Conservation (phyloP, 352 stramenopile species). For the Globisporangium camurandrum region DNA sequence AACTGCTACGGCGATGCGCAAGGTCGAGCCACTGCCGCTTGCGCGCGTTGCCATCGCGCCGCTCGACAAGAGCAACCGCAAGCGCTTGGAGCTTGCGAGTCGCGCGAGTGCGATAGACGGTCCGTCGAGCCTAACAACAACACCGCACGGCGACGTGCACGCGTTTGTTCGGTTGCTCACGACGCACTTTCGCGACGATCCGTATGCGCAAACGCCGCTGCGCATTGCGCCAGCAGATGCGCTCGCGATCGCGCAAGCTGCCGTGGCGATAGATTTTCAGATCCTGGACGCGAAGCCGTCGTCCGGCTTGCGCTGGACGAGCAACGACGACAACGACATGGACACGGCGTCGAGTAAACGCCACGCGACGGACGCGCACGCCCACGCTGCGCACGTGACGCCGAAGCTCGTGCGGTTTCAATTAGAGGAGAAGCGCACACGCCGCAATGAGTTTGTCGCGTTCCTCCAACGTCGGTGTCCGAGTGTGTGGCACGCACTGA, state of each 20-base stretch:
- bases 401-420: slow-evolving; percentile 84
- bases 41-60: slow-evolving; percentile 12
- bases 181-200: slow-evolving; percentile 50
- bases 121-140: too few relatives aligned
- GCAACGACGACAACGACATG: slow-evolving; percentile 24
- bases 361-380: not conserved
- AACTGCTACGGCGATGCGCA: slow-evolving; percentile 62
- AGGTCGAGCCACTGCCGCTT: slow-evolving; percentile 25
- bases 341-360: slow-evolving; percentile 5
- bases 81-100: slow-evolving; percentile 35
- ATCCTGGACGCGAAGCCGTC: slow-evolving; percentile 78
- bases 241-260: slow-evolving; percentile 42
- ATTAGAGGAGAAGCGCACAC: slow-evolving; percentile 67
- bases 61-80: slow-evolving; percentile 20
- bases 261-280: slow-evolving; percentile 48
- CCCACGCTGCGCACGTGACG: slow-evolving; percentile 30
- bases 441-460: slow-evolving; percentile 46
- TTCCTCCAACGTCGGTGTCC: slow-evolving; percentile 63
- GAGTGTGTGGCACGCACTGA: slow-evolving; percentile 52
- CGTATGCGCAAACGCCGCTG: slow-evolving; percentile 29
- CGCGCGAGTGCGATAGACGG: slow-evolving; percentile 27
- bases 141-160: slow-evolving; percentile 33
- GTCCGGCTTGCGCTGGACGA: slow-evolving; percentile 77
- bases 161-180: slow-evolving; percentile 51
- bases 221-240: slow-evolving; percentile 39